Evolutionary conservation across 768 basidiomycete species (phyloP).

Genomic region (Sarcodon aspratus): DNA sequence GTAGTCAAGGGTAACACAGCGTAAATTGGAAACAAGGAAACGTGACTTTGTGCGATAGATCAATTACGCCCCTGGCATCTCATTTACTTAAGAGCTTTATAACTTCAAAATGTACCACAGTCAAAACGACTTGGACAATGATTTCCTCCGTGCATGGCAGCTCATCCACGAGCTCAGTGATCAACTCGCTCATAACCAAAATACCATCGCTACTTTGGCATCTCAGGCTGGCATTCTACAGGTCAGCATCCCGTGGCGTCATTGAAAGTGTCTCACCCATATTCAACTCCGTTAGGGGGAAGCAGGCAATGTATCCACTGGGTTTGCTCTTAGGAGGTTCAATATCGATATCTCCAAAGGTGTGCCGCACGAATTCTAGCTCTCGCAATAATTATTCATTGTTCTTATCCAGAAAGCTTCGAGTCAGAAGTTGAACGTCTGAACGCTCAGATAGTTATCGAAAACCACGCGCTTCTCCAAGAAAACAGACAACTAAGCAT

Average conservation of each 20-base stretch:
- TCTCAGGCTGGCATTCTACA: constrained; percentile 63
- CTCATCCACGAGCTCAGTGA: constrained; percentile 75
- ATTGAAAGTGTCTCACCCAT: constrained; percentile 2
- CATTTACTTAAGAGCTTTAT: neutral
- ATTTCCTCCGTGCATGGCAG: constrained; percentile 67
- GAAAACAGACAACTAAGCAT: constrained; percentile 91
- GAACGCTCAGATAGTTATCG: constrained; percentile 84
- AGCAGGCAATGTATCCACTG: constrained; percentile 57
- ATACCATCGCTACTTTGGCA: constrained; percentile 56
- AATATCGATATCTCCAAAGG: constrained; percentile 85
- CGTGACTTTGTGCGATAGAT: neutral
- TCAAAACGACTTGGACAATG: constrained; percentile 41
- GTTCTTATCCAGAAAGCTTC: constrained; percentile 57
- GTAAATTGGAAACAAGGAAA: no score
- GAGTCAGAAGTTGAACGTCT: constrained; percentile 85
- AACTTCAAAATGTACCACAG: constrained; percentile 12
- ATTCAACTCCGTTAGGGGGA: constrained; percentile 41
- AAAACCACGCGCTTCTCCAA: constrained; percentile 85
- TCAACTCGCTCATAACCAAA: constrained; percentile 75
- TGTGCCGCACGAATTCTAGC: constrained; percentile 22
- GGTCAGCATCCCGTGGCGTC: constrained; percentile 30
- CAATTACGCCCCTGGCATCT: neutral
- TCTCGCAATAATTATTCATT: constrained; percentile 21
- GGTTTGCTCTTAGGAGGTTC: constrained; percentile 72
- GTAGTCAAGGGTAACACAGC: no score